Conservation (phyloP, 2,329 filamentous ascomycete genomes). For the Aspergillus clavatus region DNA sequence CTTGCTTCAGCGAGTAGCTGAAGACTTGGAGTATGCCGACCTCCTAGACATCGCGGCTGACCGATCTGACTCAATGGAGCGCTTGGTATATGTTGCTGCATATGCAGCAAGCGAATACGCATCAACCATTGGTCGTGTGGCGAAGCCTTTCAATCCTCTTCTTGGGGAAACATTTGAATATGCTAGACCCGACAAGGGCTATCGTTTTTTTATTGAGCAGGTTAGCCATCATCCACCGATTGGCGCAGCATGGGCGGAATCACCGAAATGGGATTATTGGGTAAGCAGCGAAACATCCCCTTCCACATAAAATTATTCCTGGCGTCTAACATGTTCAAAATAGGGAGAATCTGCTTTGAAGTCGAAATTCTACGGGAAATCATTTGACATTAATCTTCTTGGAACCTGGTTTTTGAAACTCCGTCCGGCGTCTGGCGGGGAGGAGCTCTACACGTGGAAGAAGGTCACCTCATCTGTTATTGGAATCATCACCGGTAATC, state of each 20-base stretch:
- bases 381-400: conserved; percentile 92
- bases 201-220: conserved; percentile 97
- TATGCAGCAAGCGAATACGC: conserved; percentile 97
- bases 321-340: conserved; percentile 2
- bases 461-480: conserved; percentile 98
- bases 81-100: conserved; percentile 88
- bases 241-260: conserved; percentile 88
- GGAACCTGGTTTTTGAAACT: conserved; percentile 95
- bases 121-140: conserved; percentile 91
- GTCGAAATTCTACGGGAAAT: conserved; percentile 96
- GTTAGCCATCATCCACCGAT: conserved; percentile 96
- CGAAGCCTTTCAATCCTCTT: conserved; percentile 96
- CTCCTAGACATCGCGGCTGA: conserved; percentile 85
- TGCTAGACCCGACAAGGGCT: conserved; percentile 89
- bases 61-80: conserved; percentile 79
- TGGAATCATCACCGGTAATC: conserved; percentile 94
- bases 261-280: conserved; percentile 91
- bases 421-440: conserved; percentile 67
- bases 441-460: conserved; percentile 96
- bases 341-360: conserved; percentile 88
- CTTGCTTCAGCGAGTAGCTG: conserved; percentile 84
- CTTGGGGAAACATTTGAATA: conserved; percentile 97
- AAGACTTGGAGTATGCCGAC: conserved; percentile 97
- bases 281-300: conserved; percentile 34
- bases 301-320: not conserved